phyloP scores from a whole-genome alignment of 2,329 filamentous ascomycete species.

The Fusarium chaquense region DNA sequence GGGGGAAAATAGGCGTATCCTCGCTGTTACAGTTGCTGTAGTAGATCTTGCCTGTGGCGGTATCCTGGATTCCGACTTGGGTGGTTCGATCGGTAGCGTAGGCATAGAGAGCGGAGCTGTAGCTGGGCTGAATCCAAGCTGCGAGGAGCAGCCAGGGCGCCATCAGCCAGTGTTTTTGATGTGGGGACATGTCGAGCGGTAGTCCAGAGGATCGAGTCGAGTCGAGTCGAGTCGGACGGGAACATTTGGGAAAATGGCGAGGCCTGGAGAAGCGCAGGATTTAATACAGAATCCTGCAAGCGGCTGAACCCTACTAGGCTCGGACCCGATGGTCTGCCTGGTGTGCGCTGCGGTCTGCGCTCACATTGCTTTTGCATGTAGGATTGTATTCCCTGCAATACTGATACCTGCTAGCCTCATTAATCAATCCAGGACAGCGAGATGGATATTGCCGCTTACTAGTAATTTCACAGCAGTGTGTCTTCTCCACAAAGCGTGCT shows the following conservation, averaged over 20 bases:
- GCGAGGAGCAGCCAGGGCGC: conserved; percentile 1
- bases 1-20: conserved; percentile 3
- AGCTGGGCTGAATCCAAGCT: conserved; percentile 1
- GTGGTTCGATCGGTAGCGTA: conserved; percentile 4
- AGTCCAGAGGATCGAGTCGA: neutral
- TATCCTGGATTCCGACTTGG: conserved; percentile 6
- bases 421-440: neutral
- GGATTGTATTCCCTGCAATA: neutral
- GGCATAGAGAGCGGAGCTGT: neutral
- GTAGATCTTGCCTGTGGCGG: neutral
- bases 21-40: conserved; percentile 6
- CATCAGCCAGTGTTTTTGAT: neutral
- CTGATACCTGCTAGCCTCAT: neutral
- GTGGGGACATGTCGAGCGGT: neutral
- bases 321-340: neutral
- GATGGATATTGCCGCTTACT: neutral
- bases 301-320: neutral
- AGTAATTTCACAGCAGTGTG: neutral
- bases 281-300: conserved; percentile 1
- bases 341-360: neutral
- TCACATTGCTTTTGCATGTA: neutral
- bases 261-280: neutral
- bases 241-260: neutral
- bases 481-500: neutral
- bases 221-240: neutral